Evolutionary conservation across 2,329 filamentous ascomycete species (phyloP), one percentile per base, ranked within the genome.

Genomic region (Beauveria sp.): DNA sequence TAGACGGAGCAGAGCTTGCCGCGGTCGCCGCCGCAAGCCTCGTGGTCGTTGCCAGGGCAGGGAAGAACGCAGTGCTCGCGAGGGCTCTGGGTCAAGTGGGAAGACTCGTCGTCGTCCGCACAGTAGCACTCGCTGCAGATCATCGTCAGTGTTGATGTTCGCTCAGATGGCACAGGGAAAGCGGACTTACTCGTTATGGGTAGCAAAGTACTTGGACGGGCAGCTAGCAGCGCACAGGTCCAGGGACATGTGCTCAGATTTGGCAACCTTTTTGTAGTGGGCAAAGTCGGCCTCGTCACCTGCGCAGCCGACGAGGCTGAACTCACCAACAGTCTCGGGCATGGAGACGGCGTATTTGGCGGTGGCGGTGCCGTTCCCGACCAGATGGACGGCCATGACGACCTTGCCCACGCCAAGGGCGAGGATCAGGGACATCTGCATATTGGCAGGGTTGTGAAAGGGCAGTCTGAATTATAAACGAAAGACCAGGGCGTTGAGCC

Each of bases 381-480:
- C 54, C 63, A 64, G 62, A 56, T 65, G 64, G 57, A 31, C 10
- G 50, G 72, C 73, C 53, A 68, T 56, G 61, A 65, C 71, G 63
- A 71, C 49, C 46, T 71, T 69, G 68, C 68, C 68, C 63, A 69
- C 68, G 67, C 70, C 72, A 9, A 73, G 63, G 65, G 70, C 69
- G 55, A 71, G 60, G 46, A 74, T 50, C 59, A 66, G 53, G 53
- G 70, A 65, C 65, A 66, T 72, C 66, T 69, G 72, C 73, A 74
- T 74, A 16, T 42, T 64, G 52, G 57, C 57, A 53, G 53, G 22
- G 20, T 18, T 45, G n/a, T 12, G 5, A 7, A 26, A 40, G 14
- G n/a, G 52, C 50, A 42, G 26, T 20, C 49, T 26, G 28, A 42
- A 10, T 54, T 42, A 64, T 66, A 64, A 50, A 54, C 62, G 66